A percentile compares a stretch with the other conserved stretches of the same genome.
phyloP scores from a whole-genome alignment of 1,284 basidiomycete species.

The Pseudomicrostroma phylloplanum region DNA sequence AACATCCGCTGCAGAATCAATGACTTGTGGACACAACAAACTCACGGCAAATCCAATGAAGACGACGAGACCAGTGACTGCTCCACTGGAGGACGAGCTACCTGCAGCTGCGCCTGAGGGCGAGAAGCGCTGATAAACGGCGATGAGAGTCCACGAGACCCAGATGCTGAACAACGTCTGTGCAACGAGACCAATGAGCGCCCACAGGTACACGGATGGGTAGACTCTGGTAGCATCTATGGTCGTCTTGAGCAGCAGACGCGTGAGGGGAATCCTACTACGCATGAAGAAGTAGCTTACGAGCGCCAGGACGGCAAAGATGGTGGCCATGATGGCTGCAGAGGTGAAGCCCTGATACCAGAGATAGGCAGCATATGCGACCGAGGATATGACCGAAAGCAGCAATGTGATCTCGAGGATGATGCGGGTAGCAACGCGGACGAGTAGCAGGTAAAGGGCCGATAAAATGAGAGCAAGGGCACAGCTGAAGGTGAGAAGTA shows the following conservation, averaged over 20 bases:
- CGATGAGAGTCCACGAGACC: slow-evolving; percentile 38
- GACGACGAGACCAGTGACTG: slow-evolving; percentile 42
- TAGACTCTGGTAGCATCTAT: slow-evolving; percentile 37
- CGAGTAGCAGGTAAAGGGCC: slow-evolving; percentile 57
- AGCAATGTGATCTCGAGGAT: slow-evolving; percentile 40
- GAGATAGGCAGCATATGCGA: slow-evolving; percentile 25
- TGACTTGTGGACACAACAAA: neutral
- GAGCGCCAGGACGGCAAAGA: slow-evolving; percentile 41
- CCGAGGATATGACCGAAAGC: slow-evolving; percentile 31
- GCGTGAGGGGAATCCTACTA: slow-evolving; percentile 36
- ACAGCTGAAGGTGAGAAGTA: slow-evolving; percentile 65
- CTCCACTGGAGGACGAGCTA: slow-evolving; percentile 21
- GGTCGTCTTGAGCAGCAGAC: slow-evolving; percentile 32
- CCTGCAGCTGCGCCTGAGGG: slow-evolving; percentile 27
- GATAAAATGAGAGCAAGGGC: slow-evolving; percentile 60
- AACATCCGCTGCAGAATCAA: no score
- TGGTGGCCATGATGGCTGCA: slow-evolving; percentile 30
- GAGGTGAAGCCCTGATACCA: slow-evolving; percentile 6
- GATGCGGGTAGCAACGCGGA: slow-evolving; percentile 67
- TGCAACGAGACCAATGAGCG: slow-evolving; percentile 28
- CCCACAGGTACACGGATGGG: slow-evolving; percentile 37
- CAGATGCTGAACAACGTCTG: slow-evolving; percentile 38
- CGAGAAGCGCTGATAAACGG: slow-evolving; percentile 38
- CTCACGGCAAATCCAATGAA: slow-evolving; percentile 27
- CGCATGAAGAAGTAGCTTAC: slow-evolving; percentile 44